Evolutionary conservation across 495 filamentous ascomycete species (phyloP), one percentile per base, ranked within the genome.

Genomic region (Chaetomidium leptoderma): DNA sequence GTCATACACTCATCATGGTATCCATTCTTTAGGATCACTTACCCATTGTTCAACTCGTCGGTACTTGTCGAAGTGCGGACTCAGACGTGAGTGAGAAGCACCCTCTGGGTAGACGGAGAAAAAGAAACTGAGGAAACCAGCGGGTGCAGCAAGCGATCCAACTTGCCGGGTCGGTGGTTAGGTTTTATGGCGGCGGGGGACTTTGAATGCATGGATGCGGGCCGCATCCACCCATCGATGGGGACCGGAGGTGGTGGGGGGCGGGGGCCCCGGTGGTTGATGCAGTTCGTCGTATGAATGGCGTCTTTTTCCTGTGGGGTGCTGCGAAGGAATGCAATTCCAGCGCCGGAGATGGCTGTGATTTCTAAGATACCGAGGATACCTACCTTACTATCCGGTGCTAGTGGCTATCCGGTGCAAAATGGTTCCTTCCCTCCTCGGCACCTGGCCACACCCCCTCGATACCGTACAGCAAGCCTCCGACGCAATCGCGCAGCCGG

Each of bases 361-460:
- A 4, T 13, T 19, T 36, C 8, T 7, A 11, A 4, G 35, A 4
- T 4, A 4, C 42, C 23, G 6, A 21, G 21, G 19, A 10, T 45
- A 8, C 21, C 32, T 23, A 43, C 51, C 51, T 53, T 53, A 30
- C 51, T 45, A 35, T 23, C 39, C 27, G 13, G 39, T 43, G n/a
- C 17, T 55, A 53, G 52, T 30, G 36, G 16, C 37, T 9, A 7
- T 32, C 39, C 6, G 9, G 17, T 27, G 27, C 11, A 14, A n/a
- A n/a, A 11, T 45, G 19, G 39, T 35, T 14, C 52, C 40, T 55
- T 44, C 52, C 52, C 39, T 55, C 52, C 52, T 45, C 8, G 39
- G 52, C 19, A 26, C 9, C 36, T 44, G 51, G 13, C 51, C 37
- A 36, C 51, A 43, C 9, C n/a, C 27, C 27, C 35, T 11, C 46